Evolutionary conservation across 768 basidiomycete genomes (phyloP).

Genomic region (Podaxis sp.): DNA sequence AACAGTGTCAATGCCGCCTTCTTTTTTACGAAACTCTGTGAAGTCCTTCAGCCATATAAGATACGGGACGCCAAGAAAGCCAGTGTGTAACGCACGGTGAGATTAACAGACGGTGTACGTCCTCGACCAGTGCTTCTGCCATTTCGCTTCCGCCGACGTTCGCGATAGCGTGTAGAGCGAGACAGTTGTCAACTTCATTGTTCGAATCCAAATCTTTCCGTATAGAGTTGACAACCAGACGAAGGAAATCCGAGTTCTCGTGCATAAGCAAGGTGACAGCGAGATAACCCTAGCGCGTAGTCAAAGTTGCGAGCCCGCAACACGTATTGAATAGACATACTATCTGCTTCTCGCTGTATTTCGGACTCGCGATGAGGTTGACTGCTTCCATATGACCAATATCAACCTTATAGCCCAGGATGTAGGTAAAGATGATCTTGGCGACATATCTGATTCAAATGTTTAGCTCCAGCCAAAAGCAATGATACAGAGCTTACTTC

Average conservation of each 20-base stretch:
- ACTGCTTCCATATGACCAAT: constrained; percentile 99
- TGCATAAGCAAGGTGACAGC: constrained; percentile 98
- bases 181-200: constrained; percentile 92
- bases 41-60: constrained; percentile 59
- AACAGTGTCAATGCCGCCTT: constrained; percentile 95
- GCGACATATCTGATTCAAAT: constrained; percentile 77
- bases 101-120: constrained; percentile 92
- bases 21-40: constrained; percentile 94
- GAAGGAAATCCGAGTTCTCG: constrained; percentile 96
- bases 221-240: constrained; percentile 97
- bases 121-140: constrained; percentile 92
- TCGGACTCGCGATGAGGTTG: constrained; percentile 91
- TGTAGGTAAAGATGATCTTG: constrained; percentile 99
- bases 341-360: constrained; percentile 99
- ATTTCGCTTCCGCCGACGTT: constrained; percentile 98
- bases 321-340: constrained; percentile 48
- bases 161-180: constrained; percentile 96
- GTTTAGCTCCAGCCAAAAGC: constrained; percentile 9
- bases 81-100: constrained; percentile 66
- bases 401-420: constrained; percentile 98
- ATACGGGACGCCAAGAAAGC: constrained; percentile 9
- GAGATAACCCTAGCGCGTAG: constrained; percentile 81
- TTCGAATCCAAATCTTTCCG: constrained; percentile 95
- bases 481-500: constrained; percentile 53
- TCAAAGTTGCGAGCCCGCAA: not conserved